Conservation (phyloP, 2,329 filamentous ascomycete species). For the Calycina marina region DNA sequence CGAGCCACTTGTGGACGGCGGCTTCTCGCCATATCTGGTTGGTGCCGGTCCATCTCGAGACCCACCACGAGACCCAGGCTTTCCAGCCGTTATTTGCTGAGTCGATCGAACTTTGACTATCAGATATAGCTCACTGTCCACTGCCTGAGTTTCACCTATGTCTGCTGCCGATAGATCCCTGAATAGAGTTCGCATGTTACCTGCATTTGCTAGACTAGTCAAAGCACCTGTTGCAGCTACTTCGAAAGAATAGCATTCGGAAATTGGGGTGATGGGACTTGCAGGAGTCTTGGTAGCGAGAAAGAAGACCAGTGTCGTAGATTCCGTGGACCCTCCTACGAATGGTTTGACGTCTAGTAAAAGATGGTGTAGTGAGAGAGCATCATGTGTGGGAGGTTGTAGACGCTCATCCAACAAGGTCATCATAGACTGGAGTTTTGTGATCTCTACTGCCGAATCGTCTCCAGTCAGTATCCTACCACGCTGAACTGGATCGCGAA, state of each 20-base stretch:
- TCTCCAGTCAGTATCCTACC: slow-evolving; percentile 82
- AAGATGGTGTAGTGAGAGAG: slow-evolving; percentile 63
- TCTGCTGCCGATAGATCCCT: slow-evolving; percentile 52
- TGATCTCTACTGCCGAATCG: slow-evolving; percentile 84
- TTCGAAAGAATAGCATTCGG: slow-evolving; percentile 71
- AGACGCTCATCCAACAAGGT: slow-evolving; percentile 80
- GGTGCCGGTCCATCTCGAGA: slow-evolving; percentile 15
- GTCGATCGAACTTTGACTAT: slow-evolving; percentile 54
- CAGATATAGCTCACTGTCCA: slow-evolving; percentile 64
- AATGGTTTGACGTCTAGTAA: slow-evolving; percentile 76
- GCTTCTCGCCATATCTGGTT: slow-evolving; percentile 21
- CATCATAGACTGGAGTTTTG: slow-evolving; percentile 89
- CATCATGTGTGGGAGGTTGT: slow-evolving; percentile 47
- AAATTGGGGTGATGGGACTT: slow-evolving; percentile 50
- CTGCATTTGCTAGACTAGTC: slow-evolving; percentile 45
- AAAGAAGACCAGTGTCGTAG: slow-evolving; percentile 62
- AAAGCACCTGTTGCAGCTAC: slow-evolving; percentile 62
- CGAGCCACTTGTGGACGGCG: slow-evolving; percentile 31
- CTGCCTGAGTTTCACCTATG: slow-evolving; percentile 43
- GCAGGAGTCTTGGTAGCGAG: slow-evolving; percentile 59
- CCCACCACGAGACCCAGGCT: slow-evolving; percentile 16
- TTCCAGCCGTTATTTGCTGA: slow-evolving; percentile 15
- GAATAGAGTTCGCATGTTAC: slow-evolving; percentile 72
- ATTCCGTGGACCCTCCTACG: slow-evolving; percentile 59
- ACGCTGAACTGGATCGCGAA: slow-evolving; percentile 70